Evolutionary conservation across 495 filamentous ascomycete species (phyloP).

Genomic region (Aspergillus coremiiformis): DNA sequence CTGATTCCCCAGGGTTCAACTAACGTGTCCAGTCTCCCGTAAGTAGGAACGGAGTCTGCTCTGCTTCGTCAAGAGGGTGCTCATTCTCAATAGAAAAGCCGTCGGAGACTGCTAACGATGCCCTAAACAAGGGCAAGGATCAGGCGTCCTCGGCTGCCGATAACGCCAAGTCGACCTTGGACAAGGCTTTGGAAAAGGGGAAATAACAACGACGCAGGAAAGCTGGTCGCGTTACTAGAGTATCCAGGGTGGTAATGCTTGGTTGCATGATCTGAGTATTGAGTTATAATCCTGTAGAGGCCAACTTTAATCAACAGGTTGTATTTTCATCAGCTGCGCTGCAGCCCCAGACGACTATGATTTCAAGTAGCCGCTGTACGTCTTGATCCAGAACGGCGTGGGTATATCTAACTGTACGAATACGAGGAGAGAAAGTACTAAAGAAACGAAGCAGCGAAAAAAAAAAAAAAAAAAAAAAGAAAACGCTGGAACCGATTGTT

Average conservation of each 20-base stretch:
- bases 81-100: not conserved
- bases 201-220: not conserved
- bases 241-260: not conserved
- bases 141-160: not conserved
- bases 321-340: not conserved
- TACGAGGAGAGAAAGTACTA: not conserved
- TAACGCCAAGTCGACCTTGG: not conserved
- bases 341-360: not conserved
- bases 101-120: not conserved
- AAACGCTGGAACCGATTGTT: not conserved
- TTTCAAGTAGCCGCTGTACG: not conserved
- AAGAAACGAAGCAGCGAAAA: too few relatives aligned
- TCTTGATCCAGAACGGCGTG: not conserved
- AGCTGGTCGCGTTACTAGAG: too few relatives aligned
- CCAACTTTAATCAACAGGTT: too few relatives aligned
- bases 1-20: not conserved
- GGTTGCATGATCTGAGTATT: not conserved
- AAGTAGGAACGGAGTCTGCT: not conserved
- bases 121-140: constrained; percentile 1
- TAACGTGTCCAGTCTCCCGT: not conserved
- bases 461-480: not conserved
- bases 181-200: not conserved
- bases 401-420: constrained; percentile 5
- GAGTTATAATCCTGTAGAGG: not conserved
- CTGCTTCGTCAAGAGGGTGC: too few relatives aligned